A percentile compares a stretch with the other conserved stretches of the same genome.
Conservation (phyloP, 495 filamentous ascomycete genomes). For the Mycothermus thermophilus region DNA sequence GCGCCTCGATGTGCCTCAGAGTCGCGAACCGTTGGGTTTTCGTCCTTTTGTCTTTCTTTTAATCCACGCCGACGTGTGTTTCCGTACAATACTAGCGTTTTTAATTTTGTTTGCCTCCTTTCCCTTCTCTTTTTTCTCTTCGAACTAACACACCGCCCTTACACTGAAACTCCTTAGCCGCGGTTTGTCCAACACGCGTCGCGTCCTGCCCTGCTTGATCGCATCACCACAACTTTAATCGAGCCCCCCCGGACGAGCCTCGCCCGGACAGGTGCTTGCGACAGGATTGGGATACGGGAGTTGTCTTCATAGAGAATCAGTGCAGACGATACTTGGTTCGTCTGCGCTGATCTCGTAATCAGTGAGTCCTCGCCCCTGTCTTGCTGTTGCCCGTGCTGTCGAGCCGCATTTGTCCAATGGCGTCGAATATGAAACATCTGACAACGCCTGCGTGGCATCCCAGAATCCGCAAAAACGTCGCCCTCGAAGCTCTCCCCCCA, state of each 20-base stretch:
- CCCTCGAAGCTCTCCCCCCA: conserved; percentile 29
- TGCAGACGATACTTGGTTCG: conserved; percentile 39
- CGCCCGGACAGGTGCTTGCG: too few relatives aligned
- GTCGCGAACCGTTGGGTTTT: conserved; percentile 11
- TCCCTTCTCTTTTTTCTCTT: conserved; percentile 12
- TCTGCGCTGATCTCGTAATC: conserved; percentile 42
- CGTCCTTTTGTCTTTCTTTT: conserved; percentile 26
- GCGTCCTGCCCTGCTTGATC: conserved; percentile 17
- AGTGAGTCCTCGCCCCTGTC: too few relatives aligned
- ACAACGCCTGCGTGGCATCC: too few relatives aligned
- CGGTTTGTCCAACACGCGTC: conserved; percentile 23
- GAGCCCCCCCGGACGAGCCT: too few relatives aligned
- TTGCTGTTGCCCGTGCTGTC: conserved; percentile 3
- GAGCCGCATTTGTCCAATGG: conserved; percentile 7
- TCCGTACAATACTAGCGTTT: conserved; percentile 11
- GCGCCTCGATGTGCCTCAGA: conserved; percentile 19
- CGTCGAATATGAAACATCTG: too few relatives aligned
- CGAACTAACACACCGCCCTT: conserved; percentile 5
- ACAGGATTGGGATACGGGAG: too few relatives aligned
- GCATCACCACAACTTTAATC: too few relatives aligned
- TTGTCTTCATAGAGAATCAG: too few relatives aligned
- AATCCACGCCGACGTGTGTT: conserved; percentile 6
- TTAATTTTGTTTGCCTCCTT: conserved; percentile 12
- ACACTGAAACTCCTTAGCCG: too few relatives aligned
- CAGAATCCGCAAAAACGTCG: conserved; percentile 33